Percentiles rank a stretch among this genome's conserved stretches.
Conservation (phyloP, 495 filamentous ascomycete genomes). For the Podospora sp. region DNA sequence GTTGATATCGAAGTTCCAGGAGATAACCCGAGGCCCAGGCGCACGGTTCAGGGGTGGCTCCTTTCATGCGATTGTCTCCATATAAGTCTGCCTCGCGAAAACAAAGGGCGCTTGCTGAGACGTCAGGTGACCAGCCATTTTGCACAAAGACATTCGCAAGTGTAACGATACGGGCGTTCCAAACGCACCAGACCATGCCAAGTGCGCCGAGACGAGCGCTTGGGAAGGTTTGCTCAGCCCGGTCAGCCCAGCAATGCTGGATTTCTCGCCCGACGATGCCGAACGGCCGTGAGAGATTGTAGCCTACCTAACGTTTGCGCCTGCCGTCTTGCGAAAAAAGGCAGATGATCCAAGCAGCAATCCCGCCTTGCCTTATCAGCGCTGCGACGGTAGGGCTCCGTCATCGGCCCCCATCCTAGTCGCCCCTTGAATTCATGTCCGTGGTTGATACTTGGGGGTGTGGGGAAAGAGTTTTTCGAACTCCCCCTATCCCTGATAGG, state of each 20-base stretch:
- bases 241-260: neutral
- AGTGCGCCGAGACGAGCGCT: neutral
- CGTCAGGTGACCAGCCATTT: neutral
- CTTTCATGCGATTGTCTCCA: neutral
- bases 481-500: too few relatives aligned
- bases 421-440: neutral
- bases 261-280: neutral
- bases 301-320: neutral
- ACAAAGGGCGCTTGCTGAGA: neutral
- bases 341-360: conserved; percentile 2
- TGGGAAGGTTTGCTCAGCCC: neutral
- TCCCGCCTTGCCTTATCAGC: conserved; percentile 17
- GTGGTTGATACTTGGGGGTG: conserved; percentile 13
- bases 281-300: neutral
- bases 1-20: neutral
- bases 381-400: conserved; percentile 11
- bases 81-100: neutral
- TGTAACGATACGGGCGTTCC: neutral
- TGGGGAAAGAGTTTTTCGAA: too few relatives aligned
- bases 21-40: neutral
- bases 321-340: neutral
- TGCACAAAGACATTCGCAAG: neutral
- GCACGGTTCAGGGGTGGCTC: neutral
- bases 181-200: neutral
- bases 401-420: conserved; percentile 15